Percentiles rank a stretch among this genome's conserved stretches.
These are phyloP conservation scores for Boletus eberwhitei DNA, from an alignment of 768 basidiomycete species.

Conservation along the genomic window DNA sequence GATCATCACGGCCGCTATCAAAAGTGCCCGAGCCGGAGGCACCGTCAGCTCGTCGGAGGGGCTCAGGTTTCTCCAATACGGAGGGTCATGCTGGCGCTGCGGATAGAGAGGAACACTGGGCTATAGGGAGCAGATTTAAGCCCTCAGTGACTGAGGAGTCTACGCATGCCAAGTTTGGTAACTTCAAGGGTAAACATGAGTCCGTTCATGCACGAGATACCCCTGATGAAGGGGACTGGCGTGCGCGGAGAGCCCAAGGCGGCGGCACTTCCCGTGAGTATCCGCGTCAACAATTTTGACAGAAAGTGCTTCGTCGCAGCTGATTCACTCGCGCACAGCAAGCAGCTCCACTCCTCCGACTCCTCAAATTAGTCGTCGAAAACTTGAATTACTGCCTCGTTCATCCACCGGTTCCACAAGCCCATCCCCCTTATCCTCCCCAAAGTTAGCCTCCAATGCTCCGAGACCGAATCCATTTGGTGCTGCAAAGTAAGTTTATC, in stretches of 20 bases:
- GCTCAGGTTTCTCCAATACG: conserved; percentile 50
- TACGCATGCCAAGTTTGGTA: conserved; percentile 42
- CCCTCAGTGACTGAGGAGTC: conserved; percentile 44
- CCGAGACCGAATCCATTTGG: conserved; percentile 81
- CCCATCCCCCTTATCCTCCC: conserved; percentile 76
- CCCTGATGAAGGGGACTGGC: conserved; percentile 72
- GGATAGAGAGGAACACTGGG: conserved; percentile 78
- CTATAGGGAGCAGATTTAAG: conserved; percentile 72
- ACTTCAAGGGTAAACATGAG: conserved; percentile 49
- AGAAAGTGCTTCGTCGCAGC: conserved; percentile 1
- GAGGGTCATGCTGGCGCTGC: conserved; percentile 50
- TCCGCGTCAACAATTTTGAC: conserved; percentile 20
- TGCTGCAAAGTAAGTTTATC: conserved; percentile 59
- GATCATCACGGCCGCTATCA: conserved; percentile 47
- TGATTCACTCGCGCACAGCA: conserved; percentile 39
- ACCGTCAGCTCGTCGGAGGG: conserved; percentile 51
- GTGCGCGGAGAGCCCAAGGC: conserved; percentile 44
- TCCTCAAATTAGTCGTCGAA: conserved; percentile 73
- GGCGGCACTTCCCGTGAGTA: conserved; percentile 63
- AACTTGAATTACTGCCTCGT: conserved; percentile 84
- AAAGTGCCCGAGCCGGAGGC: conserved; percentile 45
- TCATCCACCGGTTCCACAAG: conserved; percentile 61
- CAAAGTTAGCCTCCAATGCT: conserved; percentile 57
- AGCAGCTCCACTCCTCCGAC: conserved; percentile 75
- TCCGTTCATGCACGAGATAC: conserved; percentile 49